Conservation (phyloP, 1,284 basidiomycete genomes). For the Vanrija sp. region DNA sequence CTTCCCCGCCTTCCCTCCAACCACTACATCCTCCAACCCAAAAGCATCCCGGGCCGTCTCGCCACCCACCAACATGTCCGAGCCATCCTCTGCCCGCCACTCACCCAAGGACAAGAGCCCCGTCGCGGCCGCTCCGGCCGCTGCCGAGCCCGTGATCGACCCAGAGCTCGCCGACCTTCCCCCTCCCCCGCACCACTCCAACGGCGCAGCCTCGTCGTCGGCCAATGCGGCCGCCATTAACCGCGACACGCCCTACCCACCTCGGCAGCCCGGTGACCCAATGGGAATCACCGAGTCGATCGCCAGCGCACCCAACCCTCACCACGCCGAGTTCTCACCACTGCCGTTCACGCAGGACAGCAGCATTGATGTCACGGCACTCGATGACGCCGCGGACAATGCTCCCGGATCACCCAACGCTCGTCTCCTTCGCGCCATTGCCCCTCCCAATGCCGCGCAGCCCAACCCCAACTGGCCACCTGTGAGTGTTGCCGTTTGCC, state of each 20-base stretch:
- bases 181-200: conserved; percentile 24
- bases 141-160: conserved; percentile 27
- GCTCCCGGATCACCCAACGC: conserved; percentile 42
- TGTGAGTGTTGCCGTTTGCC: conserved; percentile 25
- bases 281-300: conserved; percentile 40
- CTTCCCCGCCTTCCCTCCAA: no score
- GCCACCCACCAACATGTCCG: conserved; percentile 4
- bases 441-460: conserved; percentile 40
- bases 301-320: conserved; percentile 38
- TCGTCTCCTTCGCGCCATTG: conserved; percentile 40
- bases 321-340: conserved; percentile 38
- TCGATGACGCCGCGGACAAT: conserved; percentile 24
- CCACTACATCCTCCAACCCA: not conserved
- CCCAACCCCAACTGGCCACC: conserved; percentile 39
- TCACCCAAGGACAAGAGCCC: conserved; percentile 8
- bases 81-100: conserved; percentile 5
- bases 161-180: conserved; percentile 36
- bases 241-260: conserved; percentile 12
- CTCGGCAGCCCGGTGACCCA: conserved; percentile 18
- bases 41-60: not conserved
- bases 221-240: not conserved
- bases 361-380: conserved; percentile 28
- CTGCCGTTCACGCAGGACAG: conserved; percentile 30
- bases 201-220: conserved; percentile 6
- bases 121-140: not conserved